Conservation (phyloP, 2,329 filamentous ascomycete genomes). For the Graphilbum sp. region DNA sequence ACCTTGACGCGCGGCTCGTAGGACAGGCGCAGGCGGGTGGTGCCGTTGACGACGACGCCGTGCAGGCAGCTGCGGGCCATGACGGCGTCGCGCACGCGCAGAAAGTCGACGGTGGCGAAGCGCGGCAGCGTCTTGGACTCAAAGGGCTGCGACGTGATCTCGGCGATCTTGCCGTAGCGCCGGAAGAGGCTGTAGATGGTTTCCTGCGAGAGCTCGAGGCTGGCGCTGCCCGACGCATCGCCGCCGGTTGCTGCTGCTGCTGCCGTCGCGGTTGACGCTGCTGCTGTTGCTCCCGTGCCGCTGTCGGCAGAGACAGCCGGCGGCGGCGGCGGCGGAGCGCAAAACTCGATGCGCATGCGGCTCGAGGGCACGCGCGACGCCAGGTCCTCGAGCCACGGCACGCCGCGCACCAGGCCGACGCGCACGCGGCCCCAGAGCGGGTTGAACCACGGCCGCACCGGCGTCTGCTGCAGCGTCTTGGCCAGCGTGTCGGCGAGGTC, state of each 20-base stretch:
- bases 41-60: constrained; percentile 52
- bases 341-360: constrained; percentile 69
- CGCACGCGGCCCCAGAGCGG: constrained; percentile 53
- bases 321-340: constrained; percentile 41
- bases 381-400: constrained; percentile 88
- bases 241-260: background rate
- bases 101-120: constrained; percentile 67
- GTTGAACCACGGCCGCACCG: constrained; percentile 80
- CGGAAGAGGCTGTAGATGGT: constrained; percentile 75
- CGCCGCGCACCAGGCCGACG: constrained; percentile 59
- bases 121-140: constrained; percentile 75
- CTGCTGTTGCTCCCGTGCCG: background rate
- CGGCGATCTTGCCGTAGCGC: constrained; percentile 74
- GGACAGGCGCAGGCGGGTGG: constrained; percentile 54
- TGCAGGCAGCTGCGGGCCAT: constrained; percentile 91
- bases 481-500: constrained; percentile 36
- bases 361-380: constrained; percentile 58
- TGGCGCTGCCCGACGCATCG: constrained; percentile 36
- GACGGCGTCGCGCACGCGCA: constrained; percentile 55
- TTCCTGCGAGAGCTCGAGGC: constrained; percentile 72
- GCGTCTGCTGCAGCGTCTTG: constrained; percentile 48
- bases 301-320: background rate
- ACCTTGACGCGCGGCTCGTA: constrained; percentile 68
- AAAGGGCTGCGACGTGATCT: constrained; percentile 66
- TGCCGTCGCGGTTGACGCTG: background rate